Percentiles rank a stretch among this genome's conserved stretches.
These are phyloP conservation scores for Heterobasidion annosum DNA, from an alignment of 1,284 basidiomycete species.

Conservation along the genomic window DNA sequence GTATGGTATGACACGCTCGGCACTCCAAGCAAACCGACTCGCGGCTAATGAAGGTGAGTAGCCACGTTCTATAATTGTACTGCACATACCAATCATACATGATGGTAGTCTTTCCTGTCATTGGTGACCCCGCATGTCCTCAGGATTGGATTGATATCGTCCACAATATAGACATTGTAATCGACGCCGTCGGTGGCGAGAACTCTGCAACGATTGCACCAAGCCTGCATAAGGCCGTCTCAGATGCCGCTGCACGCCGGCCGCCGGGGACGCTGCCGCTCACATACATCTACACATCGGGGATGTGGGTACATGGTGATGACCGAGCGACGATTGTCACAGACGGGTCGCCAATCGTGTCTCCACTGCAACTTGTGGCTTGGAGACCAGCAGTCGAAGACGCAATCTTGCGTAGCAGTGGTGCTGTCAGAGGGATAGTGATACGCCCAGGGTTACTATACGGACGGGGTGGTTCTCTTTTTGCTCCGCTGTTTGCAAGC, in stretches of 20 bases:
- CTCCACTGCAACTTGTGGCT: conserved; percentile 19
- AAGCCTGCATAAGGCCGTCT: conserved; percentile 25
- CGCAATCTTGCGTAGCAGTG: conserved; percentile 18
- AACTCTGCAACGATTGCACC: conserved; percentile 14
- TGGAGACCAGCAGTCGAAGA: conserved; percentile 31
- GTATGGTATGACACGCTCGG: conserved; percentile 37
- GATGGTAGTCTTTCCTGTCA: not conserved
- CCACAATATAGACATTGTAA: conserved; percentile 33
- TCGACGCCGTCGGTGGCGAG: conserved; percentile 24
- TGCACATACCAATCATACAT: not conserved
- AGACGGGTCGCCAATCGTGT: conserved; percentile 25
- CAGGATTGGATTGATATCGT: conserved; percentile 30
- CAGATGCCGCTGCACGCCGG: conserved; percentile 15
- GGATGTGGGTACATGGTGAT: conserved; percentile 38
- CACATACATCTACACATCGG: conserved; percentile 41
- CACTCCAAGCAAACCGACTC: conserved; percentile 27
- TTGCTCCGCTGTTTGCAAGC: conserved; percentile 28
- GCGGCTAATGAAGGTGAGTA: conserved; percentile 20
- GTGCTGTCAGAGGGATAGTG: conserved; percentile 37
- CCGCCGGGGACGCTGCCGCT: conserved; percentile 26
- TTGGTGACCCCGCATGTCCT: conserved; percentile 13
- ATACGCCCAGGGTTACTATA: conserved; percentile 40
- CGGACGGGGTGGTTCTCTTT: conserved; percentile 32
- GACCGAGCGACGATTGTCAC: conserved; percentile 21
- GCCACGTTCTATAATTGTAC: not conserved